Base-by-base conservation (phyloP, 2,329 filamentous ascomycete species). In the Neonectria faginata region DNA sequence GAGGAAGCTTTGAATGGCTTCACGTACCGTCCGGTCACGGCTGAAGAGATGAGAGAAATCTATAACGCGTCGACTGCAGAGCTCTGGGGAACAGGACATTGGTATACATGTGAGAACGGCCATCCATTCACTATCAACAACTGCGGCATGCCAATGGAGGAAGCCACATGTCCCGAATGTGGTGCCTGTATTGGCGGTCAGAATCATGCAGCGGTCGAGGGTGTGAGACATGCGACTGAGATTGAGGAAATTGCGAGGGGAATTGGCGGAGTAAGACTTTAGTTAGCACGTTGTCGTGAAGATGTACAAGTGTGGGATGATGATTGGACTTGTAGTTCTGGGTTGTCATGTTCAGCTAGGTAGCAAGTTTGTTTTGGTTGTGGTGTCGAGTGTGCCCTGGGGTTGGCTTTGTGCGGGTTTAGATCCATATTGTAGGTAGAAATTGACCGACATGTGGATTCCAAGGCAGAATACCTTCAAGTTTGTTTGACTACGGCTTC, bases 61-160 rank as follows among this genome's bases (percentile, higher is more conserved):
- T 80, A 84, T 56, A 57, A 67, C 1, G 86, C 87, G 2, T 88
- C 89, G 86, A 73, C 82, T 1, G 60, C 52, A 0, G 83, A 85
- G 65, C 83, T 88, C 41, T 65, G 57, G 0, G 83, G 84, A 0
- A 87, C 83, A 0, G 88, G 89, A 0, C 86, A 89, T 67, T 91
- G 88, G 88, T 91, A 90, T 73, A 80, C 77, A 0, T 90, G 87
- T 66, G 75, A 67, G 25, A 87, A 88, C 62, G 83, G 83, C 2
- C 86, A 90, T 71, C 84, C 86, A 3, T 90, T 92, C 67, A 87
- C 88, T 0, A 82, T 91, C 33, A 89, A 88, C 1, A 87, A 91
- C 64, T 91, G 89, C 70, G 89, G 89, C 1, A 86, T 88, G 82
- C 86, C 89, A 0, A 90, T 91, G 87, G 65, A 92, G 73, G 59